Conservation (phyloP, 75 land plant genomes). For the Azolla pinnata region DNA sequence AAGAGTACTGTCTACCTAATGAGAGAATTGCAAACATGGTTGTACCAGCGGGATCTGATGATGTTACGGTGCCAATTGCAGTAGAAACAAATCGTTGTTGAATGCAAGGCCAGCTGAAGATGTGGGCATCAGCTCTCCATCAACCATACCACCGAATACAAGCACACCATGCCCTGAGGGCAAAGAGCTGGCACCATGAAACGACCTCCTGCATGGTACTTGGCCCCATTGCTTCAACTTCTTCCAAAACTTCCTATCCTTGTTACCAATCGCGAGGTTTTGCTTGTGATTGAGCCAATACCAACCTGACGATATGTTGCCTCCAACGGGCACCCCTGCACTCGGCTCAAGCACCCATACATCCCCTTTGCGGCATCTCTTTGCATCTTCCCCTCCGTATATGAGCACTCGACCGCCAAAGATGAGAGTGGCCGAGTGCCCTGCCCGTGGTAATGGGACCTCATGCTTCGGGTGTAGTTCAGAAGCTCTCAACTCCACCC, state of each 20-base stretch:
- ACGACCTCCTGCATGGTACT: slow-evolving; percentile 49
- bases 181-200: slow-evolving; percentile 69
- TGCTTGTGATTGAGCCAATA: slow-evolving; percentile 3
- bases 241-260: slow-evolving; percentile 55
- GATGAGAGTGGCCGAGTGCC: slow-evolving; percentile 73
- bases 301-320: slow-evolving; percentile 15
- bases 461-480: slow-evolving; percentile 24
- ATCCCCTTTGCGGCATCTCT: slow-evolving; percentile 70
- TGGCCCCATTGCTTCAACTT: slow-evolving; percentile 47
- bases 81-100: slow-evolving; percentile 53
- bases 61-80: slow-evolving; percentile 52
- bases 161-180: slow-evolving; percentile 47
- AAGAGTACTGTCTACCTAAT: too few relatives aligned
- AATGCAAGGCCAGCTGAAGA: slow-evolving; percentile 60
- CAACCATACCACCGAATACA: slow-evolving; percentile 93
- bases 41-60: too few relatives aligned
- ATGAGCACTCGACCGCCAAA: slow-evolving; percentile 70
- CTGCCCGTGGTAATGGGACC: slow-evolving; percentile 60
- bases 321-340: slow-evolving; percentile 21
- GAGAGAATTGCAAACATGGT: too few relatives aligned
- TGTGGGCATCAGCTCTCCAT: slow-evolving; percentile 49
- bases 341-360: slow-evolving; percentile 71
- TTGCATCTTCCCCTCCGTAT: slow-evolving; percentile 85
- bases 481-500: slow-evolving; percentile 53
- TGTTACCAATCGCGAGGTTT: slow-evolving; percentile 9